Evolutionary conservation across 805 yeast species (phyloP).

Genomic region (Blastobotrys chiropterorum): DNA sequence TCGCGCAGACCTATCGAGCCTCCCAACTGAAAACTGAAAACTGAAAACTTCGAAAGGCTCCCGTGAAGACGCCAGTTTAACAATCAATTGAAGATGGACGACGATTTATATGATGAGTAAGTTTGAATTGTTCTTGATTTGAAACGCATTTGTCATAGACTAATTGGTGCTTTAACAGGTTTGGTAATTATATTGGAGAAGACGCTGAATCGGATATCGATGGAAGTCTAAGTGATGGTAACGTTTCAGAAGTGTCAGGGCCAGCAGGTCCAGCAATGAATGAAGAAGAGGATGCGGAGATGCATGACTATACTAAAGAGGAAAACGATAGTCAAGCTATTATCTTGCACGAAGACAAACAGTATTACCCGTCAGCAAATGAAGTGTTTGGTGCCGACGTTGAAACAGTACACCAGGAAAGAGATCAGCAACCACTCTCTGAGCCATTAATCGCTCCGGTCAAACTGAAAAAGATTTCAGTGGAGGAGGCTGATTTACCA

Average conservation of each 20-base stretch:
- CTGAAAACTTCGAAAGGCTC: neutral
- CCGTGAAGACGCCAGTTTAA: too few relatives aligned
- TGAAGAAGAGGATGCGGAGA: slow-evolving; percentile 11
- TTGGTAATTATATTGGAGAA: slow-evolving; percentile 33
- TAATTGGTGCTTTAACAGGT: slow-evolving; percentile 17
- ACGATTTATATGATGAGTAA: slow-evolving; percentile 69
- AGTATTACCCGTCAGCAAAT: slow-evolving; percentile 37
- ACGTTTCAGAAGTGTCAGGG: slow-evolving; percentile 15
- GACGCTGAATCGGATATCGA: slow-evolving; percentile 24
- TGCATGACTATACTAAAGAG: slow-evolving; percentile 7
- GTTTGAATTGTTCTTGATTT: too few relatives aligned
- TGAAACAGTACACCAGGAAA: slow-evolving; percentile 54
- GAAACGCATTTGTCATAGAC: slow-evolving; percentile 1
- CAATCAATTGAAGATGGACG: slow-evolving; percentile 47
- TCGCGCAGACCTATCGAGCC: too few relatives aligned
- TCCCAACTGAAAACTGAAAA: neutral
- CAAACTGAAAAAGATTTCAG: slow-evolving; percentile 35
- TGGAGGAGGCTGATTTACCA: slow-evolving; percentile 54
- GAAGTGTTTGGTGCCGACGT: slow-evolving; percentile 57
- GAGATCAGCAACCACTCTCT: slow-evolving; percentile 44
- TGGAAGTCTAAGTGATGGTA: slow-evolving; percentile 10
- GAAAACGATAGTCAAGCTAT: slow-evolving; percentile 25
- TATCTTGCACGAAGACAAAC: slow-evolving; percentile 42
- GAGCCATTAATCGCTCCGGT: slow-evolving; percentile 64
- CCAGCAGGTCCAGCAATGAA: slow-evolving; percentile 6